Evolutionary conservation across 306 rosid genomes (phyloP).

Genomic region (Rubus parviflorus): DNA sequence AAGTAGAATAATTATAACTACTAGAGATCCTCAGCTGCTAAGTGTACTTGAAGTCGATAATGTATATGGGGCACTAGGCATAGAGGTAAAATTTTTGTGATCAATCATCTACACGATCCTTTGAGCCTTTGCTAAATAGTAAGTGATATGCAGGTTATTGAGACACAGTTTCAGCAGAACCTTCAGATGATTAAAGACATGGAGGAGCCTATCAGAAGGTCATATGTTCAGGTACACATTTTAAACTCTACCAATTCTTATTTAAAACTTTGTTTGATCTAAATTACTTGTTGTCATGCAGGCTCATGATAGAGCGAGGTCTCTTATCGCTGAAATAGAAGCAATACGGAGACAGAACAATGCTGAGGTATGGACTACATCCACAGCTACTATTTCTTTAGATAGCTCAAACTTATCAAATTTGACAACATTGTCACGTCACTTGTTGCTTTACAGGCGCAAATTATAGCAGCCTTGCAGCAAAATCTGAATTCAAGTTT

Average conservation of each 20-base stretch:
- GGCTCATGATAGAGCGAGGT: constrained; percentile 1
- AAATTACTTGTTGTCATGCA: not conserved
- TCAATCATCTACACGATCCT: not conserved
- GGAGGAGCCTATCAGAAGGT: not conserved
- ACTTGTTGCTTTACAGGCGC: not conserved
- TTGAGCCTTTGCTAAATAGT: not conserved
- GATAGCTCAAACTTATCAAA: not conserved
- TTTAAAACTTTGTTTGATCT: not conserved
- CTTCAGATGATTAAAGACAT: constrained; percentile 4
- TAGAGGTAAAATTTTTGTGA: not conserved
- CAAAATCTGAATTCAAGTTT: not conserved
- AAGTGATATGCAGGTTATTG: constrained; percentile 19
- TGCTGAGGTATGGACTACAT: not conserved
- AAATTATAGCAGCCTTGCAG: not conserved
- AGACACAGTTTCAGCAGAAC: constrained; percentile 19
- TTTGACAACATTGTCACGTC: not conserved
- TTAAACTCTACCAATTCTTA: not conserved
- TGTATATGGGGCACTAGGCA: constrained; percentile 24
- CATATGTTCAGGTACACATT: constrained; percentile 6
- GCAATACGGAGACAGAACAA: not conserved
- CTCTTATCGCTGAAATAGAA: constrained; percentile 14
- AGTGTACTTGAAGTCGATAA: constrained; percentile 18
- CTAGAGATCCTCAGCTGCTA: constrained; percentile 10
- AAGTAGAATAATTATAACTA: constrained; percentile 18
- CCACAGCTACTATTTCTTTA: not conserved